A percentile compares a stretch with the other conserved stretches of the same genome.
phyloP scores from a whole-genome alignment of 129 eudicot species.

The Heracleum sosnowskyi region DNA sequence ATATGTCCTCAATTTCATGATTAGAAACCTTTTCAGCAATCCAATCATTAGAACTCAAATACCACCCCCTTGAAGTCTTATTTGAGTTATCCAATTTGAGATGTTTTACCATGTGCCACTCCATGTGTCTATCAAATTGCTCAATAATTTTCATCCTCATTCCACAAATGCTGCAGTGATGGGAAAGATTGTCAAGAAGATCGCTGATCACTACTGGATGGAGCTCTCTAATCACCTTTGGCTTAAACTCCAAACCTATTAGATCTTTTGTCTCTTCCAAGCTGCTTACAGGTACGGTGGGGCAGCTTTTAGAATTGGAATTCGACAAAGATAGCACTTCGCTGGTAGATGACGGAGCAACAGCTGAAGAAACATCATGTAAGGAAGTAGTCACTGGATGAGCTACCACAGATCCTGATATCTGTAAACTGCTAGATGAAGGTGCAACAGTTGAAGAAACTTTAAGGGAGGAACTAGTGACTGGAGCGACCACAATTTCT shows the following conservation, averaged over 20 bases:
- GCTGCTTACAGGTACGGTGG: constrained; percentile 18
- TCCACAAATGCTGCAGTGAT: constrained; percentile 66
- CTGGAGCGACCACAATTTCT: constrained; percentile 17
- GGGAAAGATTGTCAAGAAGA: constrained; percentile 61
- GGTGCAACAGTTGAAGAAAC: constrained; percentile 14
- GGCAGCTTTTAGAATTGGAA: constrained; percentile 18
- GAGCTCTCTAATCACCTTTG: constrained; percentile 54
- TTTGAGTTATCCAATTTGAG: constrained; percentile 16
- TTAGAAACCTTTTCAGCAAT: constrained; percentile 32
- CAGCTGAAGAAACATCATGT: constrained; percentile 13
- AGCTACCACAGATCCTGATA: constrained; percentile 23
- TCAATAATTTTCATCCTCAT: constrained; percentile 52
- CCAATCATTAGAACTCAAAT: constrained; percentile 46
- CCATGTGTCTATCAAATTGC: constrained; percentile 56
- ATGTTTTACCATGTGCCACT: constrained; percentile 55
- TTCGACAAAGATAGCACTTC: constrained; percentile 27
- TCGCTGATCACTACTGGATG: constrained; percentile 57
- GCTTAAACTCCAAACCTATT: constrained; percentile 77
- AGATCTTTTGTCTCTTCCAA: constrained; percentile 34
- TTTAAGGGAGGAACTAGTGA: constrained; percentile 25
- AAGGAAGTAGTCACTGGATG: constrained; percentile 23
- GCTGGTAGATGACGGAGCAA: constrained; percentile 16
- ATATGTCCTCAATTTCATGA: constrained; percentile 16
- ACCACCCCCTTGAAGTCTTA: constrained; percentile 65
- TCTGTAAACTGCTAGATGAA: constrained; percentile 25